These are phyloP conservation scores for Chytridium lagenaria DNA, from an alignment of 371 early-diverging fungal genomes.

Conservation along the genomic window DNA sequence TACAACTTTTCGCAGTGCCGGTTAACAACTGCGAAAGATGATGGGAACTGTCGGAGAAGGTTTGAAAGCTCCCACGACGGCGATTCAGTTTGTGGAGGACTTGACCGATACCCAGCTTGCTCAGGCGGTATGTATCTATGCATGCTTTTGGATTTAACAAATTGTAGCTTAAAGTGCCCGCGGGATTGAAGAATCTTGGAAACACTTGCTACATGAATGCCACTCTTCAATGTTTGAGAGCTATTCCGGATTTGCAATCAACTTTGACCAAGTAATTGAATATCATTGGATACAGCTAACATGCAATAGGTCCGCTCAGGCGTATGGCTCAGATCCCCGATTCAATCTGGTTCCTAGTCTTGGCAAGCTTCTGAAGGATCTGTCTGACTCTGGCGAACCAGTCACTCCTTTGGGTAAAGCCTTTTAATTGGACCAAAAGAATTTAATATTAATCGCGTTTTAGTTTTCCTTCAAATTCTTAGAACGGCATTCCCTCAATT, in stretches of 20 bases:
- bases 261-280: slow-evolving; percentile 61
- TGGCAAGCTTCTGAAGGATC: slow-evolving; percentile 72
- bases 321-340: slow-evolving; percentile 30
- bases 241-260: slow-evolving; percentile 81
- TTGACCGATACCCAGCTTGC: slow-evolving; percentile 87
- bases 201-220: slow-evolving; percentile 99
- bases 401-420: slow-evolving; percentile 71
- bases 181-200: slow-evolving; percentile 91
- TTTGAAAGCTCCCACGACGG: slow-evolving; percentile 73
- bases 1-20: neutral
- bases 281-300: neutral
- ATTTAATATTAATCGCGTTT: neutral
- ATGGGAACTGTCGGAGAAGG: slow-evolving; percentile 95
- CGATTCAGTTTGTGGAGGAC: slow-evolving; percentile 85
- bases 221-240: slow-evolving; percentile 93
- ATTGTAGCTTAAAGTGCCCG: slow-evolving; percentile 72
- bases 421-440: neutral
- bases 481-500: slow-evolving; percentile 88
- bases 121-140: slow-evolving; percentile 70
- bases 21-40: slow-evolving; percentile 65
- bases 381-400: slow-evolving; percentile 72
- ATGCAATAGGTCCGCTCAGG: slow-evolving; percentile 15
- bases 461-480: slow-evolving; percentile 58
- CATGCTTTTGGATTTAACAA: neutral
- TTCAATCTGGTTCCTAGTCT: slow-evolving; percentile 72